A percentile compares a stretch with the other conserved stretches of the same genome.
Conservation (phyloP, 208 protist genomes). For the Trypanosoma caninum region DNA sequence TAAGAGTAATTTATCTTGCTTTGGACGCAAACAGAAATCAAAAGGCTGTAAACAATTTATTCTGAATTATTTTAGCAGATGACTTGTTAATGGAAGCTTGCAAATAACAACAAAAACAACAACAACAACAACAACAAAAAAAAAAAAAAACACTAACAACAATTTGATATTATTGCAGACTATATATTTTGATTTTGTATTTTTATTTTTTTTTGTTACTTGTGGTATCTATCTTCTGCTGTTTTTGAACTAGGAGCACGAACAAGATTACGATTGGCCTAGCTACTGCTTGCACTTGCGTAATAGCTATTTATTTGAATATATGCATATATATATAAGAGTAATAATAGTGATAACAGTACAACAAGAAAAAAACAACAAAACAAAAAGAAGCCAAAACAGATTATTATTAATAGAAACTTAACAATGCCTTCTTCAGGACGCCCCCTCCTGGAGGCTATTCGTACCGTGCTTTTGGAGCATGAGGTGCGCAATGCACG, state of each 20-base stretch:
- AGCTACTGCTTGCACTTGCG: background rate
- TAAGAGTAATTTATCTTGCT: too few species aligned
- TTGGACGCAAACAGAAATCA: too few species aligned
- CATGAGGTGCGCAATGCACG: conserved; percentile 43
- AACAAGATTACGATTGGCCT: background rate
- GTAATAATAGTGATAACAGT: background rate
- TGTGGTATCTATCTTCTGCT: too few species aligned
- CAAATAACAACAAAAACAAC: background rate
- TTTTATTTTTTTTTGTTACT: too few species aligned
- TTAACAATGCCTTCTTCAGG: conserved; percentile 7
- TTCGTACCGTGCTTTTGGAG: conserved; percentile 47
- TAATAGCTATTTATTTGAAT: background rate
- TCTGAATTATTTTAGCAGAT: too few species aligned
- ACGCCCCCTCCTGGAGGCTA: conserved; percentile 33
- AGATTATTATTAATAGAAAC: too few species aligned
- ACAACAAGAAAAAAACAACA: background rate
- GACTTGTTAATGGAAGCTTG: too few species aligned
- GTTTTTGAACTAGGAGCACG: too few species aligned
- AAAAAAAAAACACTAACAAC: conserved; percentile 3
- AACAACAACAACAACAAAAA: conserved; percentile 10
- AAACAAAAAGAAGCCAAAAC: background rate
- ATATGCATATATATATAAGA: background rate
- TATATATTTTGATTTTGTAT: conserved; percentile 8
- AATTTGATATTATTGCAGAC: too few species aligned
- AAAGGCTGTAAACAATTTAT: too few species aligned